Percentiles rank a stretch among this genome's conserved stretches.
Conservation (phyloP, 2,329 filamentous ascomycete species). For the Fusarium proliferatum region DNA sequence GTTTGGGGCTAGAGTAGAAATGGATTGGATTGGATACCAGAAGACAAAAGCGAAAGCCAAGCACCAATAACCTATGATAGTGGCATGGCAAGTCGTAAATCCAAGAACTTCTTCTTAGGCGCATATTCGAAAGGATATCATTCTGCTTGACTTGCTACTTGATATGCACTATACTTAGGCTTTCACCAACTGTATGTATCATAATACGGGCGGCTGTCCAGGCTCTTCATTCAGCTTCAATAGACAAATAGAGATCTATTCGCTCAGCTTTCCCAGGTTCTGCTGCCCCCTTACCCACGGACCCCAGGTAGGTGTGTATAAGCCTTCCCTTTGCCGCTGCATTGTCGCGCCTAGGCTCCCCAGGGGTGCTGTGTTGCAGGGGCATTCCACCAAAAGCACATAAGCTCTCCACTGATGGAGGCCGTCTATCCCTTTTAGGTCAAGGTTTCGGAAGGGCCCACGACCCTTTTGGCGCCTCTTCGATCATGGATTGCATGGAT, state of each 20-base stretch:
- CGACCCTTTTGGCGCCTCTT: slow-evolving; percentile 19
- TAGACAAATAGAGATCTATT: neutral
- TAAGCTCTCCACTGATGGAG: slow-evolving; percentile 15
- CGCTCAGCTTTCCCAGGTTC: slow-evolving; percentile 15
- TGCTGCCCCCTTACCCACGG: slow-evolving; percentile 3
- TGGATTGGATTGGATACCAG: slow-evolving; percentile 8
- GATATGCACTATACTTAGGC: neutral
- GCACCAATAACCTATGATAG: slow-evolving; percentile 9
- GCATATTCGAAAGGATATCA: neutral
- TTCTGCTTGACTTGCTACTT: neutral
- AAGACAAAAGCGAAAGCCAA: slow-evolving; percentile 11
- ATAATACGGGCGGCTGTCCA: slow-evolving; percentile 28
- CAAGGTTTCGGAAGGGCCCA: slow-evolving; percentile 17
- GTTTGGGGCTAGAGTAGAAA: neutral
- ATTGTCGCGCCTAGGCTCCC: slow-evolving; percentile 9
- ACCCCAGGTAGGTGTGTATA: neutral
- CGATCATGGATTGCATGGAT: neutral
- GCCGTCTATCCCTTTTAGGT: neutral
- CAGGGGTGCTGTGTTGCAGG: slow-evolving; percentile 16
- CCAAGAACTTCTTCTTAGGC: slow-evolving; percentile 1
- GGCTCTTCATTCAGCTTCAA: slow-evolving; percentile 6
- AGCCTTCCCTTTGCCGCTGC: slow-evolving; percentile 25
- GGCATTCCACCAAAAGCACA: neutral
- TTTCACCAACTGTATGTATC: slow-evolving; percentile 9
- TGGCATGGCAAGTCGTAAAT: neutral